Conservation (phyloP, 2,329 filamentous ascomycete genomes). For the Aspergillus brunneoviolaceus region DNA sequence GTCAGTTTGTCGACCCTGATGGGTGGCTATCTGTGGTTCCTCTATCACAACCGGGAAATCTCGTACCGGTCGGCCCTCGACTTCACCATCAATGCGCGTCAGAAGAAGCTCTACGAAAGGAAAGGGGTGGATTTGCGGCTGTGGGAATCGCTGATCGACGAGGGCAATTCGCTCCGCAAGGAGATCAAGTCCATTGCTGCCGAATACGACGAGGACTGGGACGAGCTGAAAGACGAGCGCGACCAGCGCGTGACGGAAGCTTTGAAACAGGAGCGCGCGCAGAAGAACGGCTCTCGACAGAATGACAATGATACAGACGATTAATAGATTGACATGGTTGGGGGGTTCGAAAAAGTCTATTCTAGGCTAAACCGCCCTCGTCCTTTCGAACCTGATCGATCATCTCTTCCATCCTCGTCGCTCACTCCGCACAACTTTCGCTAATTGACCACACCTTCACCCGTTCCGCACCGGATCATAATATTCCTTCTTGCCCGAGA, state of each 20-base stretch:
- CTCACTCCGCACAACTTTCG: not conserved
- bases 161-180: constrained; percentile 71
- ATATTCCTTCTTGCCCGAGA: constrained; percentile 34
- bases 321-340: not conserved
- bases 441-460: not conserved
- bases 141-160: constrained; percentile 78
- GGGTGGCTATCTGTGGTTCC: constrained; percentile 88
- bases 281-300: constrained; percentile 29
- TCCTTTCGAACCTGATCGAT: no score
- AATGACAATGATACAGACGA: constrained; percentile 8
- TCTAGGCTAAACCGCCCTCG: not conserved
- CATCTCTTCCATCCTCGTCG: not conserved
- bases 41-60: constrained; percentile 87
- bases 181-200: constrained; percentile 79
- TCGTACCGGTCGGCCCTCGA: constrained; percentile 85
- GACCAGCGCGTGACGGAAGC: constrained; percentile 59
- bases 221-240: constrained; percentile 71
- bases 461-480: constrained; percentile 46
- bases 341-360: not conserved
- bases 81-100: constrained; percentile 76
- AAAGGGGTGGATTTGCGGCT: constrained; percentile 72
- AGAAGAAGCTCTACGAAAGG: constrained; percentile 71
- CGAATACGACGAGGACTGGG: constrained; percentile 90
- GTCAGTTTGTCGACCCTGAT: constrained; percentile 84
- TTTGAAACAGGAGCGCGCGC: constrained; percentile 50